Percentiles rank a stretch among this genome's conserved stretches.
Evolutionary conservation across 2,329 filamentous ascomycete genomes (phyloP).

Genomic region (Epichloe brachyelytri): DNA sequence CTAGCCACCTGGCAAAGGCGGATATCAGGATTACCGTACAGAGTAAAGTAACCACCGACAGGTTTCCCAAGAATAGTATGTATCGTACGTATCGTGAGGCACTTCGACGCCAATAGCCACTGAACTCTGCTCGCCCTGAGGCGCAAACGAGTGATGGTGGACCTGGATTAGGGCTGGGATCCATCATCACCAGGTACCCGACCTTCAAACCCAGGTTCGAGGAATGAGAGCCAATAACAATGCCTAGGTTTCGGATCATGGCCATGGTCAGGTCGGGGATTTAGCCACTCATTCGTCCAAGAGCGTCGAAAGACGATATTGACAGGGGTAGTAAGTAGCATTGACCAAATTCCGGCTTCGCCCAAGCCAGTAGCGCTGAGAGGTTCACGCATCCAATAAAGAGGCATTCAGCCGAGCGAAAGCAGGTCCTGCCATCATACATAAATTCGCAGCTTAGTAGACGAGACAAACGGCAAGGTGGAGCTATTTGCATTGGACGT

Average conservation of each 20-base stretch:
- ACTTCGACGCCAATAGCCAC: neutral
- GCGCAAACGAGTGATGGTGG: neutral
- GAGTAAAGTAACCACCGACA: no score
- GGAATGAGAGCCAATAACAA: neutral
- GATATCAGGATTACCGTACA: neutral
- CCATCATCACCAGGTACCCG: neutral
- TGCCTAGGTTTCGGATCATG: neutral
- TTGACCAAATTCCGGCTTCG: neutral
- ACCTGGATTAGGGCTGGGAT: neutral
- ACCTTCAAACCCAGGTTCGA: neutral
- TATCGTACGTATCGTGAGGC: neutral
- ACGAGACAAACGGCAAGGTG: neutral
- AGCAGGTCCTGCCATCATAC: neutral
- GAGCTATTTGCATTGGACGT: neutral
- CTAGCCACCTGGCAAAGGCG: neutral
- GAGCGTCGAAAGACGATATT: neutral
- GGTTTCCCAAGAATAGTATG: no score
- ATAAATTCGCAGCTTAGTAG: neutral
- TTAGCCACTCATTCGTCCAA: neutral
- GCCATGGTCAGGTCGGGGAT: neutral
- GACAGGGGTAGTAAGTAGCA: neutral
- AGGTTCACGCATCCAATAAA: neutral
- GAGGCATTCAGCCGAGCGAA: neutral
- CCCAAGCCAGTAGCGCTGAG: neutral
- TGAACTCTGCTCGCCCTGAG: neutral